These are phyloP conservation scores for Penicillium brasilianum DNA, from an alignment of 2,329 filamentous ascomycete genomes.

Conservation along the genomic window DNA sequence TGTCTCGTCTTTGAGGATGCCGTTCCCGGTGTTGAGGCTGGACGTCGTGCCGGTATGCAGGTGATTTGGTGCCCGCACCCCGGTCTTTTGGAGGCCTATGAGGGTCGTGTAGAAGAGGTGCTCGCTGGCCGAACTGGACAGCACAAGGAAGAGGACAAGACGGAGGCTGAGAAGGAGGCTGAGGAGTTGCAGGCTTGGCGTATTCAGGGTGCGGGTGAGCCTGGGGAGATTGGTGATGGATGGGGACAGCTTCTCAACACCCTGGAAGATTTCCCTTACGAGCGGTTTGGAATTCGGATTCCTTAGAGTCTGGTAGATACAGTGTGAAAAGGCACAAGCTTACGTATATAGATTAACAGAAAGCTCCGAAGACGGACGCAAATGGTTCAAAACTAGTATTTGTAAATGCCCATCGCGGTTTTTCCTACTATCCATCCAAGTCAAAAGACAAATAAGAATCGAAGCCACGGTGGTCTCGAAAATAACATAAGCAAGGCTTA, in stretches of 20 bases:
- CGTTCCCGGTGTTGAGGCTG: slow-evolving; percentile 89
- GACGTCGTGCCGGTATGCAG: slow-evolving; percentile 89
- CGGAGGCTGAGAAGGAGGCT: slow-evolving; percentile 44
- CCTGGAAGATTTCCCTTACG: slow-evolving; percentile 65
- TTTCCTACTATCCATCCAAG: neutral
- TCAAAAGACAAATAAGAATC: neutral
- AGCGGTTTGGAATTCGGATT: slow-evolving; percentile 60
- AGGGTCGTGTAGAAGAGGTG: slow-evolving; percentile 77
- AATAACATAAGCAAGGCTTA: too few relatives aligned
- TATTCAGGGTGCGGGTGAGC: slow-evolving; percentile 51
- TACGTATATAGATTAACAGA: neutral
- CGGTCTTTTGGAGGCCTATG: slow-evolving; percentile 75
- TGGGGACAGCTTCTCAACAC: slow-evolving; percentile 60
- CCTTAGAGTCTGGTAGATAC: slow-evolving; percentile 5
- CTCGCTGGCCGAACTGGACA: slow-evolving; percentile 80
- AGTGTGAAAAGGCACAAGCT: neutral
- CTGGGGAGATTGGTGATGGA: slow-evolving; percentile 64
- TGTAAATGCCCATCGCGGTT: too few relatives aligned
- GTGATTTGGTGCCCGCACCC: slow-evolving; percentile 91
- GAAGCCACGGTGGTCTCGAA: too few relatives aligned
- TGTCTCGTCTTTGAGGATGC: slow-evolving; percentile 97
- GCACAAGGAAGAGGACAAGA: slow-evolving; percentile 61
- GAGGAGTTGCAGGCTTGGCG: slow-evolving; percentile 45
- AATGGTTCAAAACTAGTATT: neutral
- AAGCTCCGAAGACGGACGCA: neutral